These are phyloP conservation scores for Hirschfeldia incana DNA, from an alignment of 345 rosid genomes.

Conservation along the genomic window DNA sequence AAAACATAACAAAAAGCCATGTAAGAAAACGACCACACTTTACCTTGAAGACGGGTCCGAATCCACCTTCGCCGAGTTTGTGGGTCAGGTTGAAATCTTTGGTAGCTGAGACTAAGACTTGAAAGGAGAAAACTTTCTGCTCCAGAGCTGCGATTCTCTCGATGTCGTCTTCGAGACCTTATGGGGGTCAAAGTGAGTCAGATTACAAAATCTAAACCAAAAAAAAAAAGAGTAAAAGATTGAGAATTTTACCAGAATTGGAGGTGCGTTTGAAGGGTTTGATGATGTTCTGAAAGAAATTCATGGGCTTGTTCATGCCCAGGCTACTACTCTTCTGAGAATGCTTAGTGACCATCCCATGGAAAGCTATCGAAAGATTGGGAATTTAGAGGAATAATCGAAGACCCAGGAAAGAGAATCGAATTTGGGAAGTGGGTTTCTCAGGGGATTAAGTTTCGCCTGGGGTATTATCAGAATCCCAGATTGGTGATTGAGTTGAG, in stretches of 20 bases:
- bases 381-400: neutral
- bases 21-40: neutral
- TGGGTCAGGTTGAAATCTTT: slow-evolving; percentile 64
- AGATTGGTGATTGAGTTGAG: slow-evolving; percentile 8
- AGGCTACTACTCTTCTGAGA: slow-evolving; percentile 7
- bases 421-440: neutral
- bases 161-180: slow-evolving; percentile 57
- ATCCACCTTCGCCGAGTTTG: slow-evolving; percentile 97
- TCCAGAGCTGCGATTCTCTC: slow-evolving; percentile 76
- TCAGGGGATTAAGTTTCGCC: neutral
- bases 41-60: slow-evolving; percentile 93
- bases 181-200: slow-evolving; percentile 2
- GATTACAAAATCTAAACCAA: neutral
- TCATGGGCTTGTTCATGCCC: slow-evolving; percentile 54
- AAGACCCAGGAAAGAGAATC: neutral
- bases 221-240: neutral
- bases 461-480: neutral
- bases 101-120: slow-evolving; percentile 72
- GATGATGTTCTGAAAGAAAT: slow-evolving; percentile 50
- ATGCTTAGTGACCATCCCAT: slow-evolving; percentile 34
- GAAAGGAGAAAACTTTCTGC: slow-evolving; percentile 76
- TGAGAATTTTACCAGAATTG: slow-evolving; percentile 47
- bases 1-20: neutral
- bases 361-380: neutral
- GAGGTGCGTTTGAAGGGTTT: slow-evolving; percentile 56